These are phyloP conservation scores for Speleostelium caveatum DNA, from an alignment of 78 protist species.

Conservation along the genomic window DNA sequence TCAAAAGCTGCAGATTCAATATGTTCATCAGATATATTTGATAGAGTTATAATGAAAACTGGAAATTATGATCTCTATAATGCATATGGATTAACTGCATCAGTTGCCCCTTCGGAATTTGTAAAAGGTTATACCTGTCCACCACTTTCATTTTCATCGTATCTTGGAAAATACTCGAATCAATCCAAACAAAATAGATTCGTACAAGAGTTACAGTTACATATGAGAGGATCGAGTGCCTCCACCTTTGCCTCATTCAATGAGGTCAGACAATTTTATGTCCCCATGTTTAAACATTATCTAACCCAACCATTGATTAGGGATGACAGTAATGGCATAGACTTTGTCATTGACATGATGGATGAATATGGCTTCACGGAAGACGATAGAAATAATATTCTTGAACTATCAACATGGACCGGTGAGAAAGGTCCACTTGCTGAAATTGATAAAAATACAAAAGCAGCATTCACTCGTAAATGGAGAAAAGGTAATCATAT, in stretches of 20 bases:
- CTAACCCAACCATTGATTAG: conserved; percentile 19
- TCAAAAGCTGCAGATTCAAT: conserved; percentile 45
- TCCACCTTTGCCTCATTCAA: not conserved
- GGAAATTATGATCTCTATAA: conserved; percentile 9
- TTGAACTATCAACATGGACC: conserved; percentile 46
- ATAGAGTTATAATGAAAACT: not conserved
- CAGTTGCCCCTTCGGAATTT: conserved; percentile 5
- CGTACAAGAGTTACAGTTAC: conserved; percentile 45
- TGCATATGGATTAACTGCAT: conserved; percentile 27
- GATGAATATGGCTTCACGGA: conserved; percentile 59
- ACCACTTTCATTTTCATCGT: conserved; percentile 30
- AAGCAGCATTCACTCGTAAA: not conserved
- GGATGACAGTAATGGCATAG: conserved; percentile 20
- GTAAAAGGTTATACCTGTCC: conserved; percentile 12
- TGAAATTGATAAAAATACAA: not conserved
- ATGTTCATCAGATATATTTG: conserved; percentile 29
- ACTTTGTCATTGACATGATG: conserved; percentile 20
- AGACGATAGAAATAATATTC: conserved; percentile 48
- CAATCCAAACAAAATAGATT: conserved; percentile 41
- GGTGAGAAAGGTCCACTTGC: not conserved
- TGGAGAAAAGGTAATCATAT: conserved; percentile 2
- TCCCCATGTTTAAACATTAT: conserved; percentile 51
- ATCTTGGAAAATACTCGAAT: conserved; percentile 74
- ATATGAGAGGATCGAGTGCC: conserved; percentile 24
- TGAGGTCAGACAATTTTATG: conserved; percentile 31